Evolutionary conservation across 352 stramenopile genomes (phyloP).

Genomic region (Halophytophthora polymorphica): DNA sequence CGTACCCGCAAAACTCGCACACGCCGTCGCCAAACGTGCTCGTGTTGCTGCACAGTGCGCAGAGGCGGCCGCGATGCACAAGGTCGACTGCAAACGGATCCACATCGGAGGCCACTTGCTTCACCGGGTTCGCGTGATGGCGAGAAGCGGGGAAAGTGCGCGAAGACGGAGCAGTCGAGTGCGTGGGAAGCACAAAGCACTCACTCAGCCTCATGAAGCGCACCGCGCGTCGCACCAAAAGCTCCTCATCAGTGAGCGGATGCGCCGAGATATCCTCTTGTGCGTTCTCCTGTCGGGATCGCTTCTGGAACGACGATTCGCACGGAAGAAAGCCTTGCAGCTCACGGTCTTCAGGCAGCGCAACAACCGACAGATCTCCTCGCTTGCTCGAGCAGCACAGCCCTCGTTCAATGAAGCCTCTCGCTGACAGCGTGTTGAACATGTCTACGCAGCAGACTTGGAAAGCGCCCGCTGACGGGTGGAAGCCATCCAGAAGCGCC

Average conservation of each 20-base stretch:
- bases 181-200: slow-evolving; percentile 18
- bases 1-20: slow-evolving; percentile 46
- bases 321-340: slow-evolving; percentile 39
- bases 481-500: slow-evolving; percentile 7
- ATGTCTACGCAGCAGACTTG: slow-evolving; percentile 11
- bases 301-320: slow-evolving; percentile 1
- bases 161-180: background rate
- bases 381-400: slow-evolving; percentile 17
- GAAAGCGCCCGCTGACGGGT: slow-evolving; percentile 6
- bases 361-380: slow-evolving; percentile 9
- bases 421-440: slow-evolving; percentile 17
- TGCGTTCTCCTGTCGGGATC: slow-evolving; percentile 7
- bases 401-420: slow-evolving; percentile 20
- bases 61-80: slow-evolving; percentile 19
- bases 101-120: background rate
- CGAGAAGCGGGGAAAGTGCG: background rate
- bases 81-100: slow-evolving; percentile 17
- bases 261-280: slow-evolving; percentile 1
- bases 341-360: slow-evolving; percentile 40
- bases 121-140: background rate
- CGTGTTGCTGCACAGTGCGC: slow-evolving; percentile 34
- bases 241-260: slow-evolving; percentile 16
- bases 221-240: slow-evolving; percentile 13
- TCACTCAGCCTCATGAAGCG: slow-evolving; percentile 25
- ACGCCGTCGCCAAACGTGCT: slow-evolving; percentile 22